Evolutionary conservation across 495 filamentous ascomycete genomes (phyloP), one percentile per base, ranked within the genome.

Genomic region (Hypoxylon perforatum): DNA sequence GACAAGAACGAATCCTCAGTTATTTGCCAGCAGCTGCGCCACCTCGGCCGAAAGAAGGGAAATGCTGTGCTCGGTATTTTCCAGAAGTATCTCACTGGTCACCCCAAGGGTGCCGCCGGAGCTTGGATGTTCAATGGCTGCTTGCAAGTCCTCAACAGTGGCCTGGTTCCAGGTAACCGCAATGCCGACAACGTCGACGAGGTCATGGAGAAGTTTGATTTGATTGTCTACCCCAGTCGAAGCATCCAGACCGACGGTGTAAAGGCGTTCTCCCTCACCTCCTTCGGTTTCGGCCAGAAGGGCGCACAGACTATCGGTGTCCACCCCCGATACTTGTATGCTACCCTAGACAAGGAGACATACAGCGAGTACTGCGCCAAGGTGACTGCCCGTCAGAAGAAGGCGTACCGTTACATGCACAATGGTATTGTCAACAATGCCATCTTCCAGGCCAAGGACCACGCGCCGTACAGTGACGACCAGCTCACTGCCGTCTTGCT

Each of bases 51-150:
- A 50, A 87, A 88, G 78, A 97, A 97, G 86, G 95, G 95, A 71
- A 98, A 99, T 75, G 93, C 96, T 23, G 82, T 99, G 7, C 78
- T 98, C 60, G 95, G 95, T 79, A 94, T 99, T 76, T 99, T 98
- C 91, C 95, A 99, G 78, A 99, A 99, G 78, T 98, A 97, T 76
- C 88, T 99, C 38, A 99, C 95, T 14, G 95, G 95, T 70, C 95
- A 99, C 78, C 95, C 95, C 68, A 99, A 99, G 87, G 95, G 95
- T 88, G 94, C 95, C 72, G 95, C 95, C 49, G 95, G 95, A 78
- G 95, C 94, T 44, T 99, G 94, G 94, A 98, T 98, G 95, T 90
- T 98, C 85, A 99, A 99, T 81, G 95, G 95, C 63, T 92, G 91
- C 75, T 80, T 99, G 74, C 95, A 99, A 78, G 92, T 96, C 51